Evolutionary conservation across 1,284 basidiomycete species (phyloP).

Genomic region (Tilletia horrida): DNA sequence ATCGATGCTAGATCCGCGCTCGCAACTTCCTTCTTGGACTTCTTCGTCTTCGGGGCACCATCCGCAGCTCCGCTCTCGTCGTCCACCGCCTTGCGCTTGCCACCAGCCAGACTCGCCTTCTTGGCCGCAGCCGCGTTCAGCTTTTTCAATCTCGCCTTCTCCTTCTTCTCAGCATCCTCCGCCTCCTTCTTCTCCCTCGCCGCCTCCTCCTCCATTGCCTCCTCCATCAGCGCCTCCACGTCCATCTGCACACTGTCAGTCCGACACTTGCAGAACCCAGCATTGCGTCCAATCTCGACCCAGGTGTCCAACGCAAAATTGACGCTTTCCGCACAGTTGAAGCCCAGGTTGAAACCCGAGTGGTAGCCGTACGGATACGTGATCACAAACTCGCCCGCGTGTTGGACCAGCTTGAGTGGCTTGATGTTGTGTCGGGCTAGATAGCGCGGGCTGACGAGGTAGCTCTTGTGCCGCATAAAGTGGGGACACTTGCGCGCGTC

Average conservation of each 20-base stretch:
- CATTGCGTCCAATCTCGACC: conserved; percentile 72
- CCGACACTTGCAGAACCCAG: conserved; percentile 50
- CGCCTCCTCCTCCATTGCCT: conserved; percentile 44
- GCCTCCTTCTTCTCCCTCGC: conserved; percentile 32
- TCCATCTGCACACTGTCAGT: conserved; percentile 51
- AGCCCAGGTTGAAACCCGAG: conserved; percentile 92
- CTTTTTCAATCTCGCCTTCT: conserved; percentile 57
- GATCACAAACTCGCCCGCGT: conserved; percentile 88
- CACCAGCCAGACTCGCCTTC: conserved; percentile 28
- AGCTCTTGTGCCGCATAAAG: conserved; percentile 94
- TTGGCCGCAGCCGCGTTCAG: conserved; percentile 12
- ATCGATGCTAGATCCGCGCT: not conserved
- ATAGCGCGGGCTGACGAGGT: conserved; percentile 81
- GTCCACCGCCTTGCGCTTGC: conserved; percentile 25
- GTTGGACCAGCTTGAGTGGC: conserved; percentile 65
- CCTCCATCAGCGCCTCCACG: conserved; percentile 46
- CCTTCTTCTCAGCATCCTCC: conserved; percentile 29
- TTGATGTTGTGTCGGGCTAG: conserved; percentile 73
- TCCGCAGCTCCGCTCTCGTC: conserved; percentile 29
- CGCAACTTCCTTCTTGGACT: not conserved
- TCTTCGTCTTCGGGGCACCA: conserved; percentile 24
- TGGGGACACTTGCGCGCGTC: conserved; percentile 72
- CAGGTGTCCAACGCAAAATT: conserved; percentile 96
- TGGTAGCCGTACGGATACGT: conserved; percentile 91
- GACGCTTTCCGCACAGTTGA: conserved; percentile 96